Percentiles rank a stretch among this genome's conserved stretches.
Conservation (phyloP, 495 filamentous ascomycete genomes). For the Penicillium verhagenii region DNA sequence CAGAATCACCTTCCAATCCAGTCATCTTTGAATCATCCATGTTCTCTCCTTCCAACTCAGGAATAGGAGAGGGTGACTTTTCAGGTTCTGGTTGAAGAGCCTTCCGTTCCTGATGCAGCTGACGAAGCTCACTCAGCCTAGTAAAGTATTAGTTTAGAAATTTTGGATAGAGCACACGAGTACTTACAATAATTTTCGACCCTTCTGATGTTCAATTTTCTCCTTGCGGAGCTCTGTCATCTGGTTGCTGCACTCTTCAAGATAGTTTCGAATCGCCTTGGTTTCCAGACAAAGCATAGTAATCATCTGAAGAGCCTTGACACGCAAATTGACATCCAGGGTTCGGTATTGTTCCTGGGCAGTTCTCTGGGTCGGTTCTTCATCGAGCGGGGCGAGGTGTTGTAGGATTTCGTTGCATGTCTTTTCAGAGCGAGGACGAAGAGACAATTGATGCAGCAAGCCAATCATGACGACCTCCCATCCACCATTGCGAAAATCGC, state of each 20-base stretch:
- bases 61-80: constrained; percentile 62
- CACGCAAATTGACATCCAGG: constrained; percentile 79
- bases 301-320: constrained; percentile 79
- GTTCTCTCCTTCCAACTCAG: constrained; percentile 50
- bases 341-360: constrained; percentile 66
- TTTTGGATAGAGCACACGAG: not conserved
- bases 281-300: constrained; percentile 86
- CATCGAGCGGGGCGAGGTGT: constrained; percentile 73
- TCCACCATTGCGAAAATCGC: constrained; percentile 85
- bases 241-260: constrained; percentile 84
- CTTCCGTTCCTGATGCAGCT: constrained; percentile 84
- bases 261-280: constrained; percentile 77
- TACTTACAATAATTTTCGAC: constrained; percentile 79
- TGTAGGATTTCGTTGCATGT: constrained; percentile 75
- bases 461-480: constrained; percentile 92
- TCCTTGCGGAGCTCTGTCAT: constrained; percentile 94
- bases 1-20: constrained; percentile 59
- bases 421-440: constrained; percentile 64
- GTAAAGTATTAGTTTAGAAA: constrained; percentile 3
- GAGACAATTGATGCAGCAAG: constrained; percentile 78
- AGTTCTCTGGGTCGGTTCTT: constrained; percentile 70
- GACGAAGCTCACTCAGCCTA: constrained; percentile 79
- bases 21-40: constrained; percentile 65
- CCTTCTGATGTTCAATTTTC: constrained; percentile 88
- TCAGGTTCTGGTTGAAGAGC: constrained; percentile 68